phyloP scores from a whole-genome alignment of 148 eudicot species.

The Euryodendron excelsum region DNA sequence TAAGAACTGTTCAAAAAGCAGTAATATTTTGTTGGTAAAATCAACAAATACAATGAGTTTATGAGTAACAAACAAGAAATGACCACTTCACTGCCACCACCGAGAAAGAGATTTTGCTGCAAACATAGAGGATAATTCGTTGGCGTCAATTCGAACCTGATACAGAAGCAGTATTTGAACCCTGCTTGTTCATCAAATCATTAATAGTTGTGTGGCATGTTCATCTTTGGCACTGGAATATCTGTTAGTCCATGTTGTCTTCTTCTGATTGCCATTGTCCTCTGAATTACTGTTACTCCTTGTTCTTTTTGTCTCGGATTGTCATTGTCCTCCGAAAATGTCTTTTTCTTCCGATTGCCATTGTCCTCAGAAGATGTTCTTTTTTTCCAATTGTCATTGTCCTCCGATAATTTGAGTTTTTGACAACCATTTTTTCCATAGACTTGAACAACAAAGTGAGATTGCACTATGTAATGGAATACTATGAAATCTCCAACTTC shows the following conservation, averaged over 20 bases:
- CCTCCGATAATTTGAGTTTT: conserved; percentile 29
- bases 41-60: neutral
- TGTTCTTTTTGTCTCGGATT: too few relatives aligned
- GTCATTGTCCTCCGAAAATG: too few relatives aligned
- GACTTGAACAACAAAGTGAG: conserved; percentile 56
- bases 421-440: conserved; percentile 55
- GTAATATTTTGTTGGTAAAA: neutral
- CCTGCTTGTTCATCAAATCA: conserved; percentile 15
- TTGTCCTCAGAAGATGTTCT: too few relatives aligned
- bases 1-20: neutral
- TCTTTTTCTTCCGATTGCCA: too few relatives aligned
- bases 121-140: conserved; percentile 11
- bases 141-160: conserved; percentile 24
- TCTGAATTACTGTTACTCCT: too few relatives aligned
- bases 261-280: conserved; percentile 13
- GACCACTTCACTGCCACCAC: conserved; percentile 26
- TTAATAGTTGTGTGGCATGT: neutral
- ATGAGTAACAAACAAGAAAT: conserved; percentile 41
- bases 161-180: conserved; percentile 11
- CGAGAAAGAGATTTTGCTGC: conserved; percentile 19
- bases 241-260: conserved; percentile 23
- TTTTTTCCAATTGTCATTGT: too few relatives aligned
- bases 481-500: conserved; percentile 48
- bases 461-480: conserved; percentile 30
- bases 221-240: conserved; percentile 15